Conservation (phyloP, 1,284 basidiomycete genomes). For the Ganoderma boninense region DNA sequence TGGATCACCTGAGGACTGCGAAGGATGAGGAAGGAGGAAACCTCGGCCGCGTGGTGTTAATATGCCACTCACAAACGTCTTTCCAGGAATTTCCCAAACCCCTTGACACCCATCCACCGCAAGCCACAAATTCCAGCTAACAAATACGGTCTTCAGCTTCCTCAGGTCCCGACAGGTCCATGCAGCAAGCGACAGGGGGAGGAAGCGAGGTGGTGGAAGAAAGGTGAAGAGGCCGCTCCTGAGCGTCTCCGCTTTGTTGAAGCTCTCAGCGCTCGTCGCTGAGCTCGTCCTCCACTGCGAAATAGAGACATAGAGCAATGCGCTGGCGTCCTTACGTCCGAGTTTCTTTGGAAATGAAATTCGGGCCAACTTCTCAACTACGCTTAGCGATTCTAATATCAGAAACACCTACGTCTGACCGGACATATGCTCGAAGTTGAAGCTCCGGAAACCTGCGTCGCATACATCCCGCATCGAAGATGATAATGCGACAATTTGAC, state of each 20-base stretch:
- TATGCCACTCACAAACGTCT: conserved; percentile 42
- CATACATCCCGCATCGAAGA: too few relatives aligned
- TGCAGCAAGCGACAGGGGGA: conserved; percentile 1
- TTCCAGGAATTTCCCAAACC: conserved; percentile 47
- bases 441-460: too few relatives aligned
- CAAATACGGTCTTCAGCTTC: not conserved
- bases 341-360: too few relatives aligned
- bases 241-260: not conserved
- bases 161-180: conserved; percentile 8
- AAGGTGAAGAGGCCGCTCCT: not conserved
- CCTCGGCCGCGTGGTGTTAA: not conserved
- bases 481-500: too few relatives aligned
- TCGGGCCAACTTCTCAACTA: too few relatives aligned
- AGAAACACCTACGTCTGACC: too few relatives aligned
- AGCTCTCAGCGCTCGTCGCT: too few relatives aligned
- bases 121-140: conserved; percentile 1
- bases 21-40: not conserved
- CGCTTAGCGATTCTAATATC: too few relatives aligned
- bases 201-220: conserved; percentile 6
- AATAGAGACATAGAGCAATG: too few relatives aligned
- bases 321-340: too few relatives aligned
- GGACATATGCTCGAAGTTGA: too few relatives aligned
- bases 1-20: conserved; percentile 71
- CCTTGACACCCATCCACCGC: conserved; percentile 47
- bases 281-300: too few relatives aligned